Base-by-base conservation (phyloP, 306 rosid genomes). In the Sesbania bispinosa region DNA sequence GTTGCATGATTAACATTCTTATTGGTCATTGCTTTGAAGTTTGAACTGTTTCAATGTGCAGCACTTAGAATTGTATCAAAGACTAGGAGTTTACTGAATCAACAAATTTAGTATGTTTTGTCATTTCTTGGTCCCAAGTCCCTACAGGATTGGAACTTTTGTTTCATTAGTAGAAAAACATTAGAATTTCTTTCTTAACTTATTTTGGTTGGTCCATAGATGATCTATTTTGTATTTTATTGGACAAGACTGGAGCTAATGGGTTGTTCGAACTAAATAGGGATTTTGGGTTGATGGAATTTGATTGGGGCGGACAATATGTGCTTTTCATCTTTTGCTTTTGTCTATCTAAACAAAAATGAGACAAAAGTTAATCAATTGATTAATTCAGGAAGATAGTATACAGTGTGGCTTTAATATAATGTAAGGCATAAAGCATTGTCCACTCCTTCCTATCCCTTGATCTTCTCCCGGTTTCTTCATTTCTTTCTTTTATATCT, bases 361-460 rank as follows among this genome's bases (percentile, higher is more conserved):
- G 51, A 7, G 48, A 59, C 58, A 71, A 42, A 16, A 18, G 75
- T 24, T 24, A 24, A 27, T 48, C 75, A 53, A 69, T 69, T 53
- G 54, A 38, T 42, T 24, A 36, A 43, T 29, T 53, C 65, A 15
- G 53, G 65, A 38, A 38, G 27, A 0, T 16, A n/a, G 7, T 6
- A 14, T 69, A 63, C 27, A 36, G 27, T 18, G 24, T 16, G 53
- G 24, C 53, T 47, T 47, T 47, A n/a, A 18, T 18, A 16, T 2
- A 16, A 47, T 15, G 53, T 4, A 47, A 16, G 24, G 7, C 24
- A 3, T 2, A 47, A 20, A 16, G 20, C 2, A 14, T 20, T 45
- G 2, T 5, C 51, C n/a, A n/a, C n/a, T n/a, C n/a, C n/a, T n/a
- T n/a, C n/a, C 42, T 9, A 10, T 45, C 51, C 55, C 20, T 9